Conservation (phyloP, 257 asterid species). For the Solanum rostratum region DNA sequence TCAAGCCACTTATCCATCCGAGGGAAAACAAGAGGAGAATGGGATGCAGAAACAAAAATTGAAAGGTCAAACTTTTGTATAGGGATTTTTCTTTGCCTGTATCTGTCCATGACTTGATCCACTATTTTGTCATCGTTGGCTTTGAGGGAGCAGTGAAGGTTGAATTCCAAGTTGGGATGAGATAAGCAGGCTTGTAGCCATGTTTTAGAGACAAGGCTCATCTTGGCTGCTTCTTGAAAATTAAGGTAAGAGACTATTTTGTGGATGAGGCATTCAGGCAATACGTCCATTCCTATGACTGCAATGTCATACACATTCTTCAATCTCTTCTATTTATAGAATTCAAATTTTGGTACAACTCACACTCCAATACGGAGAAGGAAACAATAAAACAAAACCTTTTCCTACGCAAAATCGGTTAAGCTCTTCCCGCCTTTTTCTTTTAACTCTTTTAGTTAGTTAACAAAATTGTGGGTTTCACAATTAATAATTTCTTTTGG, state of each 20-base stretch:
- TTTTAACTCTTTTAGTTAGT: not conserved
- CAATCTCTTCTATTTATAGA: not conserved
- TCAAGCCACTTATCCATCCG: not conserved
- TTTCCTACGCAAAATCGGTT: not conserved
- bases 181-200: not conserved
- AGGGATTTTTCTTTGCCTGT: not conserved
- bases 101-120: not conserved
- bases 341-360: not conserved
- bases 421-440: not conserved
- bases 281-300: not conserved
- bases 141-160: not conserved
- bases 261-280: not conserved
- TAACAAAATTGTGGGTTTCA: not conserved
- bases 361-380: not conserved
- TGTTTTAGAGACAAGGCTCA: not conserved
- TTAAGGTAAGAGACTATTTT: not conserved
- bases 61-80: not conserved
- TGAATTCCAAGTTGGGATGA: not conserved
- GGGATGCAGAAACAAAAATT: not conserved
- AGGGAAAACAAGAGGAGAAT: not conserved
- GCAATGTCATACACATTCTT: not conserved
- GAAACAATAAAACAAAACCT: not conserved
- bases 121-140: not conserved
- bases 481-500: not conserved
- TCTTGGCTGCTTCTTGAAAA: not conserved